phyloP scores from a whole-genome alignment of 2,329 filamentous ascomycete species.

The Venturia effusa region DNA sequence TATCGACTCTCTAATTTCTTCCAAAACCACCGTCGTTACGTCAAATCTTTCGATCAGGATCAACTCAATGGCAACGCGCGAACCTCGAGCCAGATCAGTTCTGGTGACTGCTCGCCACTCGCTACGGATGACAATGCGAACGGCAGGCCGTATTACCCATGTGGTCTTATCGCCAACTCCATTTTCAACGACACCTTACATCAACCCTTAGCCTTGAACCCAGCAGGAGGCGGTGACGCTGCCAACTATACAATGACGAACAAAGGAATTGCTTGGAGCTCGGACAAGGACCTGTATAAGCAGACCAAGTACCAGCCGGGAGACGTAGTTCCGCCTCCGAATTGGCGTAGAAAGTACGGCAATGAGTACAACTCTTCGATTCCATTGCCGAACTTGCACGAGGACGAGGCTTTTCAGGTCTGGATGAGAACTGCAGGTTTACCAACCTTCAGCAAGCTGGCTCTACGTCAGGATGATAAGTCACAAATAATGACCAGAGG shows the following conservation, averaged over 20 bases:
- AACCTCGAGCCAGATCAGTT: constrained; percentile 47
- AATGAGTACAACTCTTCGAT: constrained; percentile 54
- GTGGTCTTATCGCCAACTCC: constrained; percentile 92
- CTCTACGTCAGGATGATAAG: constrained; percentile 65
- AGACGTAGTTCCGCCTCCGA: constrained; percentile 70
- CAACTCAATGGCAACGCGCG: constrained; percentile 69
- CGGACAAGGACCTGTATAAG: constrained; percentile 71
- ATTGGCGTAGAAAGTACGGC: constrained; percentile 66
- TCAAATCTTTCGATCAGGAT: constrained; percentile 72
- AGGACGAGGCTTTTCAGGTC: constrained; percentile 82
- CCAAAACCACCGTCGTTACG: constrained; percentile 95
- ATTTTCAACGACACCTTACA: constrained; percentile 89
- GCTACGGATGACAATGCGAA: constrained; percentile 15
- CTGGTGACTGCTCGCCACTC: constrained; percentile 67
- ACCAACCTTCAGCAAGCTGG: constrained; percentile 90
- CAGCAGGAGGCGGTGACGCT: constrained; percentile 28
- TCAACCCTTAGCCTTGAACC: constrained; percentile 51
- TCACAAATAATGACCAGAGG: constrained; percentile 50
- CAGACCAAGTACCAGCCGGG: constrained; percentile 52
- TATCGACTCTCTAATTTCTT: constrained; percentile 97
- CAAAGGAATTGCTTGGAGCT: constrained; percentile 73
- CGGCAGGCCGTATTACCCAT: constrained; percentile 73
- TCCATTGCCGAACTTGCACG: constrained; percentile 59
- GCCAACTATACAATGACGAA: constrained; percentile 64
- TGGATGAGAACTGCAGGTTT: constrained; percentile 98